Evolutionary conservation across 257 asterid genomes (phyloP).

Genomic region (Lavandula angustifolia): DNA sequence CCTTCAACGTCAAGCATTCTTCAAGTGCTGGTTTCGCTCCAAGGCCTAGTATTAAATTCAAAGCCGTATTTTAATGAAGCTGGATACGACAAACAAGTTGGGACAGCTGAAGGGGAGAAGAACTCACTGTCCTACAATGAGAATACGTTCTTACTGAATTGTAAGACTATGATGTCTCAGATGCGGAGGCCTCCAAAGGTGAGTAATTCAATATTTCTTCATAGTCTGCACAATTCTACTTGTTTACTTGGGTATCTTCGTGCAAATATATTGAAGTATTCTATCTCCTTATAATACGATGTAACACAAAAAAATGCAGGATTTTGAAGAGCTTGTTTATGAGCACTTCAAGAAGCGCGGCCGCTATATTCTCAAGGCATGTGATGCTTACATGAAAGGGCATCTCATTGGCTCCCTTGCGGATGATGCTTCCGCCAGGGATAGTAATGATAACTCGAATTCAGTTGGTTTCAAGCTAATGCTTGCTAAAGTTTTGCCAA

Average conservation of each 20-base stretch:
- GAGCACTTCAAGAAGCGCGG: constrained; percentile 89
- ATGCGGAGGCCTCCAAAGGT: constrained; percentile 97
- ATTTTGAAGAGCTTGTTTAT: constrained; percentile 73
- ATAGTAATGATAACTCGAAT: constrained; percentile 50
- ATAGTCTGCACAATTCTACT: constrained; percentile 10
- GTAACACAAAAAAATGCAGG: constrained; percentile 48
- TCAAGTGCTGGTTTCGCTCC: constrained; percentile 97
- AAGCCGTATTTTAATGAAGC: constrained; percentile 98
- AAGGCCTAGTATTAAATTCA: constrained; percentile 89
- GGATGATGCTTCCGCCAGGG: constrained; percentile 58
- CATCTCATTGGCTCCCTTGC: constrained; percentile 80
- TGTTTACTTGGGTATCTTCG: constrained; percentile 13
- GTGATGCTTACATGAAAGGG: constrained; percentile 94
- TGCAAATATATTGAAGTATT: neutral
- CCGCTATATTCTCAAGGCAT: constrained; percentile 81
- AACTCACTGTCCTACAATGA: constrained; percentile 96
- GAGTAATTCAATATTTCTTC: constrained; percentile 25
- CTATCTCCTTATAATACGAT: neutral
- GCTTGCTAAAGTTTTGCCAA: constrained; percentile 83
- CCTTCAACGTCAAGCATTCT: constrained; percentile 94
- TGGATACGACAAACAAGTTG: constrained; percentile 95
- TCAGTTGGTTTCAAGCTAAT: constrained; percentile 94
- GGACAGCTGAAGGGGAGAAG: constrained; percentile 99
- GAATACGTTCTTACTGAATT: constrained; percentile 85
- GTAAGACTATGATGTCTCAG: constrained; percentile 93